These are phyloP conservation scores for Elymus sibiricus DNA, from an alignment of 176 grass and related monocot species.

Conservation along the genomic window DNA sequence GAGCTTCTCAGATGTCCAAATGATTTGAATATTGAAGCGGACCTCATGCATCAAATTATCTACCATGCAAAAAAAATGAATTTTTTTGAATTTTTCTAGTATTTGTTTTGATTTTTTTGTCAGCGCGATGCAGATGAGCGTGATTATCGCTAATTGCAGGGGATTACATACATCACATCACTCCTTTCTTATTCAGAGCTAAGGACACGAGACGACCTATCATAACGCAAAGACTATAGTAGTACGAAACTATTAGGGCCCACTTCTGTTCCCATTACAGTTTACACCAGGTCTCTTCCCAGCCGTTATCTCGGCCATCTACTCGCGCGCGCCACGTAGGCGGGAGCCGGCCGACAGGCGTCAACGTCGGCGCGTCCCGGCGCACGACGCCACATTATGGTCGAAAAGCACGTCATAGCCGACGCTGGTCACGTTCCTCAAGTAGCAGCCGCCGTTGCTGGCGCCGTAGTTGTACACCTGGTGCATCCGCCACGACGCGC, in stretches of 20 bases:
- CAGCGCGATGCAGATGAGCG: no score
- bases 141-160: no score
- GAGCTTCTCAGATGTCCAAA: no score
- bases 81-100: no score
- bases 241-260: neutral
- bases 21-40: no score
- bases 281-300: slow-evolving; percentile 11
- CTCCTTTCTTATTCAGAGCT: slow-evolving; percentile 34
- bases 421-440: slow-evolving; percentile 65
- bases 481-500: slow-evolving; percentile 61
- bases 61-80: no score
- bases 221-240: neutral
- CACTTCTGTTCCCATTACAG: slow-evolving; percentile 1
- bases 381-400: slow-evolving; percentile 43
- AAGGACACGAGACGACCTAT: slow-evolving; percentile 16
- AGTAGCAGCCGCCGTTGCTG: slow-evolving; percentile 65
- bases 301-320: slow-evolving; percentile 30
- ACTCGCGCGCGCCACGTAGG: neutral
- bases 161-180: slow-evolving; percentile 19
- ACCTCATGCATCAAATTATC: no score
- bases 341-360: neutral
- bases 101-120: no score
- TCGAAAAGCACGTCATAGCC: slow-evolving; percentile 71
- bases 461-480: slow-evolving; percentile 79
- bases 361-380: slow-evolving; percentile 36